phyloP scores from a whole-genome alignment of 2,329 filamentous ascomycete species.

The Colletotrichum liaoningense region DNA sequence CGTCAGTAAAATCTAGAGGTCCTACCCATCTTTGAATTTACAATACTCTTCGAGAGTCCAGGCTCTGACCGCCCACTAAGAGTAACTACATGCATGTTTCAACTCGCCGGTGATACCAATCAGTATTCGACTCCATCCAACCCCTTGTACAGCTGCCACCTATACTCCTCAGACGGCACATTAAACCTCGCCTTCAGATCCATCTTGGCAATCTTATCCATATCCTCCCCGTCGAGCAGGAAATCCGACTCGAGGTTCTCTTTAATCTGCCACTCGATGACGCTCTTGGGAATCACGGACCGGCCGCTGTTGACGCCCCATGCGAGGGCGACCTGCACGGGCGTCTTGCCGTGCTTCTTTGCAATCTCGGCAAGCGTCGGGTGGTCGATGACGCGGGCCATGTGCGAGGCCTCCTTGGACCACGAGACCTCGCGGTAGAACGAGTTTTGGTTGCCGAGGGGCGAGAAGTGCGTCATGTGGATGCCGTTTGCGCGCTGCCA shows the following conservation, averaged over 20 bases:
- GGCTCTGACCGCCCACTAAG: too few species aligned
- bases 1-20: neutral
- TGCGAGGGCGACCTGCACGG: slow-evolving; percentile 45
- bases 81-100: too few species aligned
- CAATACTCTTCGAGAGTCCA: neutral
- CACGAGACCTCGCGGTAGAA: slow-evolving; percentile 44
- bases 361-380: slow-evolving; percentile 42
- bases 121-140: neutral
- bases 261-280: slow-evolving; percentile 46
- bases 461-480: slow-evolving; percentile 46
- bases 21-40: neutral
- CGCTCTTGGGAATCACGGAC: slow-evolving; percentile 50
- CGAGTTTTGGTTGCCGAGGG: slow-evolving; percentile 46
- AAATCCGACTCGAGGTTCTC: neutral
- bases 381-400: slow-evolving; percentile 43
- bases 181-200: neutral
- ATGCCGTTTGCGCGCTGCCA: slow-evolving; percentile 43
- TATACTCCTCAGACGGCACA: neutral
- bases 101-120: too few species aligned
- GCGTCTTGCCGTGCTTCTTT: slow-evolving; percentile 43
- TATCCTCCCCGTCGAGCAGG: neutral
- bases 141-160: neutral
- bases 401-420: slow-evolving; percentile 45
- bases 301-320: slow-evolving; percentile 47
- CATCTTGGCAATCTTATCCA: neutral